These are phyloP conservation scores for Spinellus fusiger DNA, from an alignment of 192 early-diverging fungal genomes.

Conservation along the genomic window DNA sequence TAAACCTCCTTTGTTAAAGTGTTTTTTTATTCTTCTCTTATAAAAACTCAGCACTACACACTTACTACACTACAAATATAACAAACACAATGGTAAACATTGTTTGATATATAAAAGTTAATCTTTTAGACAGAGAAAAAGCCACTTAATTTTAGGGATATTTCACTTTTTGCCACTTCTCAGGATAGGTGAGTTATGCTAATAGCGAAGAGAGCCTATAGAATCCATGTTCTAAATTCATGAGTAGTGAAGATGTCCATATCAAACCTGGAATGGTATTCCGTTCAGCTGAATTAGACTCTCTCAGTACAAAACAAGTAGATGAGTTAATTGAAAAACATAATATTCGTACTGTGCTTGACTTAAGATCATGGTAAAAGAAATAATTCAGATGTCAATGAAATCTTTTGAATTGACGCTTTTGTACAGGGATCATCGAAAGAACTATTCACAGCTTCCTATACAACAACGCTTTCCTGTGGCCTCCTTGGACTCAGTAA, in stretches of 20 bases:
- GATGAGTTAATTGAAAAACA: conserved; percentile 1
- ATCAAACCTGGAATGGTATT: conserved; percentile 1
- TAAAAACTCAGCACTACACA: too few relatives aligned
- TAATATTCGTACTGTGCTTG: conserved; percentile 18
- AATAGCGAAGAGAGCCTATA: too few relatives aligned
- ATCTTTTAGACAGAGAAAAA: neutral
- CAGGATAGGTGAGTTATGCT: neutral
- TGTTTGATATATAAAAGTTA: neutral
- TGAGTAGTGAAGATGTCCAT: neutral
- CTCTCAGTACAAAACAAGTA: neutral
- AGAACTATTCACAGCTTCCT: neutral
- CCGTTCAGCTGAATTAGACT: conserved; percentile 7
- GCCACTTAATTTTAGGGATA: neutral
- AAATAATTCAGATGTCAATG: neutral
- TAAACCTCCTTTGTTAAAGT: too few relatives aligned
- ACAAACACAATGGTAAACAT: too few relatives aligned
- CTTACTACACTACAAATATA: neutral
- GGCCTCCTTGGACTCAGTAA: neutral
- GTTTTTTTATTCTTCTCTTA: too few relatives aligned
- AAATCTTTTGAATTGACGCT: neutral
- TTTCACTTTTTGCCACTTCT: neutral
- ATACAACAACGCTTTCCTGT: conserved; percentile 5
- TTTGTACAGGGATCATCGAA: neutral
- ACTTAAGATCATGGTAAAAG: conserved; percentile 15
- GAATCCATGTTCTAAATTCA: too few relatives aligned